Evolutionary conservation across 306 rosid genomes (phyloP).

Genomic region (Dryas drummondii): DNA sequence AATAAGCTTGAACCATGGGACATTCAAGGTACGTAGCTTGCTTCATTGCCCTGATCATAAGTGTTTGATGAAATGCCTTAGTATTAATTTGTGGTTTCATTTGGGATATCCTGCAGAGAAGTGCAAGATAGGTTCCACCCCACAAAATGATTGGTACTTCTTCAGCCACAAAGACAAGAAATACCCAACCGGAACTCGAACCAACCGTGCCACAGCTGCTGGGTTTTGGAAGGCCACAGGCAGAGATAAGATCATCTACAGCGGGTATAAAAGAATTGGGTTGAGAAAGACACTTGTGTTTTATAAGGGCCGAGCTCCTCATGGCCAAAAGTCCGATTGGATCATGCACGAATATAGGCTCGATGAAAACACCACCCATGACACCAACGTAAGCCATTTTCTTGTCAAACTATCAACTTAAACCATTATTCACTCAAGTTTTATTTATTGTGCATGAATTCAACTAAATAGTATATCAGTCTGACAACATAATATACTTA

Average conservation of each 20-base stretch:
- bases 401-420: no score
- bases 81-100: neutral
- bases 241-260: conserved; percentile 54
- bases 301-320: conserved; percentile 66
- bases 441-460: no score
- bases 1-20: conserved; percentile 73
- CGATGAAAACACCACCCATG: conserved; percentile 38
- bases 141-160: conserved; percentile 66
- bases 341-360: conserved; percentile 67
- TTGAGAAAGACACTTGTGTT: conserved; percentile 59
- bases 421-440: no score
- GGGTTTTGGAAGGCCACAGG: conserved; percentile 73
- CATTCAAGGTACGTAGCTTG: conserved; percentile 47
- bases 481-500: neutral
- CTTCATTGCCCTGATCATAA: no score
- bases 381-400: conserved; percentile 32
- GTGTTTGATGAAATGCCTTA: no score
- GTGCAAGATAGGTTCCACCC: conserved; percentile 63
- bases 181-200: conserved; percentile 61
- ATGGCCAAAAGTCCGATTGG: conserved; percentile 64
- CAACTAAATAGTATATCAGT: no score
- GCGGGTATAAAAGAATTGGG: conserved; percentile 46
- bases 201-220: conserved; percentile 57
- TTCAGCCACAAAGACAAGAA: conserved; percentile 65
- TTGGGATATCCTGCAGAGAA: conserved; percentile 28